Conservation (phyloP, 345 rosid genomes). For the Populus simonii region DNA sequence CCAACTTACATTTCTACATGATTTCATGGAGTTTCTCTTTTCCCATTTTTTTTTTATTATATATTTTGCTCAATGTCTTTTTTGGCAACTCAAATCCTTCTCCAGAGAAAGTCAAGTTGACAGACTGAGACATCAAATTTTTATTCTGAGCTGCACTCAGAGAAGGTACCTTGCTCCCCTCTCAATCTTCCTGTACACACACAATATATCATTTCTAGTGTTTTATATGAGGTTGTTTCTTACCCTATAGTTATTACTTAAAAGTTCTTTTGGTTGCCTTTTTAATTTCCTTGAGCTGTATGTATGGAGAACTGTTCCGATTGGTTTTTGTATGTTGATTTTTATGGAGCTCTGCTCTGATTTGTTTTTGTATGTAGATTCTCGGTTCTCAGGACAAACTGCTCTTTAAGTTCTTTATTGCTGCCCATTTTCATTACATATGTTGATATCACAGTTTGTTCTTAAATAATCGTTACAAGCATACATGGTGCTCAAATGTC, state of each 20-base stretch:
- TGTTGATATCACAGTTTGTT: too few relatives aligned
- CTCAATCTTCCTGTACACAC: background rate
- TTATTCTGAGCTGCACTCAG: slow-evolving; percentile 71
- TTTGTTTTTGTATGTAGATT: background rate
- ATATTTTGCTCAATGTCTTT: background rate
- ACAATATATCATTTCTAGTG: background rate
- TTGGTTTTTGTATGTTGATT: background rate
- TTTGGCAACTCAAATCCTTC: slow-evolving; percentile 16
- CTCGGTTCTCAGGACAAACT: background rate
- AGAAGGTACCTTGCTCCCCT: slow-evolving; percentile 54
- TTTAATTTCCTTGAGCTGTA: background rate
- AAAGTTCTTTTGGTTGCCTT: background rate
- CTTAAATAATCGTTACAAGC: background rate
- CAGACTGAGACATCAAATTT: slow-evolving; percentile 67
- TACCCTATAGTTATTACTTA: background rate
- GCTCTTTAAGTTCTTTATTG: background rate
- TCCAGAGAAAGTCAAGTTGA: slow-evolving; percentile 83
- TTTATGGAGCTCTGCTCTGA: too few relatives aligned
- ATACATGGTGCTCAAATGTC: background rate
- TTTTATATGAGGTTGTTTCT: background rate
- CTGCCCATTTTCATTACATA: background rate
- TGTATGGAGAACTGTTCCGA: background rate
- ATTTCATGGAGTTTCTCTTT: slow-evolving; percentile 12
- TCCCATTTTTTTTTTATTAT: background rate
- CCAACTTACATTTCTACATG: background rate